Evolutionary conservation across 495 filamentous ascomycete genomes (phyloP).

Genomic region (Bathelium albidoporum): DNA sequence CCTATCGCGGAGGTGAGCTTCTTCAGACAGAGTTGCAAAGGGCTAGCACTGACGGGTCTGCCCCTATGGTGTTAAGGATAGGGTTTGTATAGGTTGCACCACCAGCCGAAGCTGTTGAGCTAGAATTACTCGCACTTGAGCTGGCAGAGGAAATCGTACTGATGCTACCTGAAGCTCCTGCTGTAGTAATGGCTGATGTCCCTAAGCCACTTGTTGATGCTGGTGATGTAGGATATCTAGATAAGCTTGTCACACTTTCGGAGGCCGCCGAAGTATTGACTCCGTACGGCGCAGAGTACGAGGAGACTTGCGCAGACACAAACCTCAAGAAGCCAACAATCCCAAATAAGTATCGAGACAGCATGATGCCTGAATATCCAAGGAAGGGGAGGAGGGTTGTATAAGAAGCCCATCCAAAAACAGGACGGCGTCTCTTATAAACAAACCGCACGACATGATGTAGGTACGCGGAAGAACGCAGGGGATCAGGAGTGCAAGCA

Average conservation of each 20-base stretch:
- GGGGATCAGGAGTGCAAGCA: not conserved
- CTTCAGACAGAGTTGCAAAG: not conserved
- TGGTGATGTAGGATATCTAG: not conserved
- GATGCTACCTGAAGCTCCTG: not conserved
- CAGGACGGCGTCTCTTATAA: not conserved
- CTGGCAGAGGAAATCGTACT: slow-evolving; percentile 5
- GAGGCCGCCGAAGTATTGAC: not conserved
- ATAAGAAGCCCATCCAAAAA: not conserved
- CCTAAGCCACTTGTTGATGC: not conserved
- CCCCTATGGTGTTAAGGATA: slow-evolving; percentile 19
- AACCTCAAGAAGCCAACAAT: not conserved
- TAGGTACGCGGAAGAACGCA: not conserved
- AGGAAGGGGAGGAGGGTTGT: not conserved
- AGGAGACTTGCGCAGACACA: not conserved
- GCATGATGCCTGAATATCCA: not conserved
- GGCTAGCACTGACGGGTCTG: slow-evolving; percentile 22
- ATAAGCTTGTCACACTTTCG: not conserved
- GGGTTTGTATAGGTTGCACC: slow-evolving; percentile 24
- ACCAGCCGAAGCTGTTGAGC: not conserved
- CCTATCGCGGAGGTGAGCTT: slow-evolving; percentile 9
- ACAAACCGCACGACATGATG: not conserved
- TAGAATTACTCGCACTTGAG: not conserved
- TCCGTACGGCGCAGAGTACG: slow-evolving; percentile 2
- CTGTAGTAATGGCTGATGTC: not conserved
- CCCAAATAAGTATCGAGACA: not conserved